A percentile compares a stretch with the other conserved stretches of the same genome.
Conservation (phyloP, 192 early-diverging fungal species). For the Allomyces arbusculus region DNA sequence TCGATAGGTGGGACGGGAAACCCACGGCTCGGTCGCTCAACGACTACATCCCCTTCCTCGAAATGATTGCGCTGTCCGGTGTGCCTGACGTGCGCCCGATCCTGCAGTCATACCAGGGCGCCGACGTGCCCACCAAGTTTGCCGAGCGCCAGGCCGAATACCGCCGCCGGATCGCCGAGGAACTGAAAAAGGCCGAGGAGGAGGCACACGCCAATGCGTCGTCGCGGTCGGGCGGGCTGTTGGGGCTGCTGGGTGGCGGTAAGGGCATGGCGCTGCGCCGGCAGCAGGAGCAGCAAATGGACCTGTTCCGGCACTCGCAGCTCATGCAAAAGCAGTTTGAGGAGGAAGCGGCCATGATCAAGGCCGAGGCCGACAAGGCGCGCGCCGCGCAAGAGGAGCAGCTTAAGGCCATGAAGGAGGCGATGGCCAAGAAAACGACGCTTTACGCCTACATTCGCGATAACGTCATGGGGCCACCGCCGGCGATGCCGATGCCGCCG, state of each 20-base stretch:
- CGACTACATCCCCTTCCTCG: conserved; percentile 75
- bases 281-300: background rate
- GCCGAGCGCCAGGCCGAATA: conserved; percentile 8
- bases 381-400: background rate
- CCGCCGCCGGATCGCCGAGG: background rate
- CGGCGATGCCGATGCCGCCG: no score
- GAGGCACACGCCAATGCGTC: background rate
- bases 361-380: background rate
- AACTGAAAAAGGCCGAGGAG: background rate
- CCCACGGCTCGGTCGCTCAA: conserved; percentile 56
- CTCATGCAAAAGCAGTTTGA: background rate
- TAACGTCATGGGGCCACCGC: no score
- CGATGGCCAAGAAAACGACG: background rate
- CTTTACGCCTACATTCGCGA: background rate
- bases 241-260: background rate
- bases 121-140: conserved; percentile 47
- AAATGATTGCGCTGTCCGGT: conserved; percentile 48
- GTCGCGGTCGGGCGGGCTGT: background rate
- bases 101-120: conserved; percentile 41
- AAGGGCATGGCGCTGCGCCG: background rate
- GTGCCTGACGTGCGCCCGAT: conserved; percentile 55
- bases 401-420: background rate
- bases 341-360: background rate
- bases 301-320: background rate
- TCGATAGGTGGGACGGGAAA: conserved; percentile 74